Conservation (phyloP, 139 green algal genomes). For the Micractinium sp. region DNA sequence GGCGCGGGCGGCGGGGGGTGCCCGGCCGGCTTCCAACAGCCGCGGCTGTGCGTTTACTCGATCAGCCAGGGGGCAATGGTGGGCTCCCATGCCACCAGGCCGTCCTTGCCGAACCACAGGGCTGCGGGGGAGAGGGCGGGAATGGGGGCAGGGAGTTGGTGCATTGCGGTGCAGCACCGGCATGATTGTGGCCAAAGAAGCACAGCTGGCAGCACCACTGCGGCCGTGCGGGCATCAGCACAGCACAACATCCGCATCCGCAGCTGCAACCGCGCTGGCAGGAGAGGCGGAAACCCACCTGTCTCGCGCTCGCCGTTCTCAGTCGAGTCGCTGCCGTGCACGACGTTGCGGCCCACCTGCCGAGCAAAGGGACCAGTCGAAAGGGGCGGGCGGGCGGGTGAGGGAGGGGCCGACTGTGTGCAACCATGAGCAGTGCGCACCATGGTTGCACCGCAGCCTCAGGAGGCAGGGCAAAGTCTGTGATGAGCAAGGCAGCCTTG, state of each 20-base stretch:
- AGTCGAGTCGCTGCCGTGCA: slow-evolving; percentile 90
- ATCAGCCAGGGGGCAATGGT: slow-evolving; percentile 71
- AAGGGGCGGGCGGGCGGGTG: not conserved
- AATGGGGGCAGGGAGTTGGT: not conserved
- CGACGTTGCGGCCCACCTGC: slow-evolving; percentile 94
- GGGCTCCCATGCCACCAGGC: slow-evolving; percentile 66
- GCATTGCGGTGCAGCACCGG: not conserved
- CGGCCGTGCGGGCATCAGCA: not conserved
- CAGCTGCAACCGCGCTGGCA: not conserved
- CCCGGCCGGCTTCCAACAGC: not conserved
- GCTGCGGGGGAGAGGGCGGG: slow-evolving; percentile 46
- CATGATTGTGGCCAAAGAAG: not conserved
- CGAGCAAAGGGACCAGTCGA: slow-evolving; percentile 30
- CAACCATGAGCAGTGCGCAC: too few species aligned
- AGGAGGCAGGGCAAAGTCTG: too few species aligned
- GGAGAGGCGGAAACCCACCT: slow-evolving; percentile 38
- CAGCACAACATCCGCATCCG: not conserved
- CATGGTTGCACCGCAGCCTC: too few species aligned
- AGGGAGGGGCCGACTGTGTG: not conserved
- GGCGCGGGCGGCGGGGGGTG: not conserved
- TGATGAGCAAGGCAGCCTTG: too few species aligned
- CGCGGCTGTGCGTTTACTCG: not conserved
- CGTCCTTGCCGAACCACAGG: slow-evolving; percentile 86
- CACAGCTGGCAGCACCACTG: not conserved
- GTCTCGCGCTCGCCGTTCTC: slow-evolving; percentile 95